Conservation (phyloP, 1,139 yeast species). For the Taphrina pruni region DNA sequence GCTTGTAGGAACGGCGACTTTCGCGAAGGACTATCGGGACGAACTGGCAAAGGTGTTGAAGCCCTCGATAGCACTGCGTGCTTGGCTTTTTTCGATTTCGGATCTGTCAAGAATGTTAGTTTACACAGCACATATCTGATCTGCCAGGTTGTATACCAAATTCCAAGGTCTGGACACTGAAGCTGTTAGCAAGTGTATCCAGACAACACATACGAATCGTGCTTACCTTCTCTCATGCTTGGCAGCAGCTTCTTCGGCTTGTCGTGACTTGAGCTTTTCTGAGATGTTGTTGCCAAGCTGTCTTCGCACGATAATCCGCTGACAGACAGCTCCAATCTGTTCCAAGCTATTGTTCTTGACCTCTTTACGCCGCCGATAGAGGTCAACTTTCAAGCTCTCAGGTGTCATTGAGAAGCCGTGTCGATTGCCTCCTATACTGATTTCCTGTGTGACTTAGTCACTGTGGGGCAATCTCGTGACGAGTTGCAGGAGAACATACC, state of each 20-base stretch:
- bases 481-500: conserved; percentile 4
- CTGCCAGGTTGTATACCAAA: neutral
- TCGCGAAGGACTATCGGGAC: conserved; percentile 12
- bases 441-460: conserved; percentile 23
- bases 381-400: conserved; percentile 18
- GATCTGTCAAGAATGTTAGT: conserved; percentile 8
- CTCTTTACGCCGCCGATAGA: conserved; percentile 13
- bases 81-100: neutral
- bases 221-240: conserved; percentile 39
- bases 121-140: neutral
- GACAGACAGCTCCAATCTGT: conserved; percentile 33
- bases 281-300: conserved; percentile 32
- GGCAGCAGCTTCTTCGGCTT: conserved; percentile 40
- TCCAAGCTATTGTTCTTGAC: conserved; percentile 5
- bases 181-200: neutral
- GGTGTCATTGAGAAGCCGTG: conserved; percentile 22
- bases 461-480: neutral
- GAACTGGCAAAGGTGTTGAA: conserved; percentile 5
- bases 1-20: conserved; percentile 35
- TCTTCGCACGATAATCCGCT: conserved; percentile 36
- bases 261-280: conserved; percentile 37
- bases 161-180: conserved; percentile 27
- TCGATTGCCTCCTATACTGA: conserved; percentile 8
- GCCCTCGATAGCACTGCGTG: neutral
- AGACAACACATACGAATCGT: too few species aligned